These are phyloP conservation scores for Mucor ambiguus DNA, from an alignment of 371 early-diverging fungal species.

Conservation along the genomic window DNA sequence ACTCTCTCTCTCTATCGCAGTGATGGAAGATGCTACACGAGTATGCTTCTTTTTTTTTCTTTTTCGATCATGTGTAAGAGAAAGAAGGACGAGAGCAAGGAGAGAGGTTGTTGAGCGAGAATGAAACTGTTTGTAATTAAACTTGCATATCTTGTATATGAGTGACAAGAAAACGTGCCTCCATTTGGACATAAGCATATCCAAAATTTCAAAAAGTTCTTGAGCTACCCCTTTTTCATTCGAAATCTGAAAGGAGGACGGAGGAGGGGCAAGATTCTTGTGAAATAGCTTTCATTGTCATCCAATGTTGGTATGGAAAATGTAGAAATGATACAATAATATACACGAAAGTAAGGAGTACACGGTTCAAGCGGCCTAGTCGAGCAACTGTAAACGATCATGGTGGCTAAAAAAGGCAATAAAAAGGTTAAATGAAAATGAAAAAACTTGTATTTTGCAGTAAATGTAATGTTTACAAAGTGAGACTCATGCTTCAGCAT, in stretches of 20 bases:
- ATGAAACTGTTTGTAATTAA: conserved; percentile 1
- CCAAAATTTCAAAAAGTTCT: conserved; percentile 1
- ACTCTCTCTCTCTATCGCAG: neutral
- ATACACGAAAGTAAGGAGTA: neutral
- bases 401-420: neutral
- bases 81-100: neutral
- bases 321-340: neutral
- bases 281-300: neutral
- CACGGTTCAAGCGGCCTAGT: conserved; percentile 5
- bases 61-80: neutral
- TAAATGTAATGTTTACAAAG: conserved; percentile 1
- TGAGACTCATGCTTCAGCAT: neutral
- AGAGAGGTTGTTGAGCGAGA: neutral
- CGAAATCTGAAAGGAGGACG: neutral
- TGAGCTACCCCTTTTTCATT: neutral
- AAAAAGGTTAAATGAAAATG: conserved; percentile 5
- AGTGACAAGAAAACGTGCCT: neutral
- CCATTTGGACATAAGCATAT: conserved; percentile 2
- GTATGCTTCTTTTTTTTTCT: neutral
- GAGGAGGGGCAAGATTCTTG: neutral
- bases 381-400: conserved; percentile 9
- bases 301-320: neutral
- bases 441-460: conserved; percentile 1
- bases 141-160: neutral
- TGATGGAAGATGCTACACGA: neutral